Evolutionary conservation across 1,284 basidiomycete species (phyloP).

Genomic region (Puccinia triticina): DNA sequence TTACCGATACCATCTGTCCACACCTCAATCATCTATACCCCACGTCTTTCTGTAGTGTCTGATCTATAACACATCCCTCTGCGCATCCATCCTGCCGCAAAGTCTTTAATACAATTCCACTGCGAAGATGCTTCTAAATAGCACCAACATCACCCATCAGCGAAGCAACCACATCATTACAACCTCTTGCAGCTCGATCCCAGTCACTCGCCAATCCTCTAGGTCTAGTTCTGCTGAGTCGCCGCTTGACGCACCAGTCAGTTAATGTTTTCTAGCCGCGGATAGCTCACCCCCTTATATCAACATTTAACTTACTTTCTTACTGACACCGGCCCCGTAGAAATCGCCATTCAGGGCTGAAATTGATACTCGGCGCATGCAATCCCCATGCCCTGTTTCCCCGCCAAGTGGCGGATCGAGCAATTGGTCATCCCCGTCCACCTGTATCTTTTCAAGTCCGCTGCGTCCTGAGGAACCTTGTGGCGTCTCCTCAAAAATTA

Average conservation of each 20-base stretch:
- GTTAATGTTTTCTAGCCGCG: not conserved
- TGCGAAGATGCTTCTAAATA: slow-evolving; percentile 5
- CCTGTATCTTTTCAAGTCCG: not conserved
- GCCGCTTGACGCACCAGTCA: slow-evolving; percentile 11
- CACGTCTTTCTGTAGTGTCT: not conserved
- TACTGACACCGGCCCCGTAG: no score
- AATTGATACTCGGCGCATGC: no score
- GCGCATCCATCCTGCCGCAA: not conserved
- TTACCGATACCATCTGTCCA: not conserved
- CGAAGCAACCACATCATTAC: not conserved
- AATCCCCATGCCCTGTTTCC: not conserved
- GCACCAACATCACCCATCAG: not conserved
- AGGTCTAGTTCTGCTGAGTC: not conserved
- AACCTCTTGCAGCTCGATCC: not conserved
- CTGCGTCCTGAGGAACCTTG: not conserved
- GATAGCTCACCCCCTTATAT: no score
- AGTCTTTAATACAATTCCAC: no score
- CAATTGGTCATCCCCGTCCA: not conserved
- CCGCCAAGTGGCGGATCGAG: not conserved
- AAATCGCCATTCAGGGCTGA: no score
- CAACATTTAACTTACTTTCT: not conserved
- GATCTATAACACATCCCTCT: not conserved
- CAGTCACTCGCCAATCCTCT: not conserved
- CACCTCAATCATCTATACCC: not conserved
- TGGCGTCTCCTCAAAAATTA: not conserved